Evolutionary conservation across 1,284 basidiomycete species (phyloP).

Genomic region (Fereydounia khargensis): DNA sequence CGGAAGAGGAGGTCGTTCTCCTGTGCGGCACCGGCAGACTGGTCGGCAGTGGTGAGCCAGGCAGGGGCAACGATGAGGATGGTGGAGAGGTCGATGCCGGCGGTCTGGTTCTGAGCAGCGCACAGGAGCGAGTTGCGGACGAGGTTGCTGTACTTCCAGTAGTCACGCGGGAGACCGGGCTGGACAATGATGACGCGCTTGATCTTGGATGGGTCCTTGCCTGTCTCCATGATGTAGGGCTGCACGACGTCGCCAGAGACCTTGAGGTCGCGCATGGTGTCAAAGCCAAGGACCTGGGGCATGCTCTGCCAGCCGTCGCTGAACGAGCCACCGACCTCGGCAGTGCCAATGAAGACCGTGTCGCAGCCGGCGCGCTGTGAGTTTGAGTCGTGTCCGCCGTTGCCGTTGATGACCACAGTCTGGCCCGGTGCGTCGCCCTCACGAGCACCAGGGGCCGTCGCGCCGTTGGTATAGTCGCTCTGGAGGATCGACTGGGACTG

Average conservation of each 20-base stretch:
- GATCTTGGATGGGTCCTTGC: slow-evolving; percentile 24
- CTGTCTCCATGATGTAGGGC: slow-evolving; percentile 35
- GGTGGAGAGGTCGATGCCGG: slow-evolving; percentile 33
- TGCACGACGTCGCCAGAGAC: slow-evolving; percentile 27
- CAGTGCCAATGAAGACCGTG: slow-evolving; percentile 47
- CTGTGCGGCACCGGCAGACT: slow-evolving; percentile 27
- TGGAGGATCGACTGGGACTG: slow-evolving; percentile 30
- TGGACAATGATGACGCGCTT: slow-evolving; percentile 43
- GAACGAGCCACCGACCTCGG: slow-evolving; percentile 36
- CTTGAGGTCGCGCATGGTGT: slow-evolving; percentile 36
- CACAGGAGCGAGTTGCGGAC: slow-evolving; percentile 42
- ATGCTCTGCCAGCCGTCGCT: slow-evolving; percentile 39
- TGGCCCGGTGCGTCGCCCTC: slow-evolving; percentile 37
- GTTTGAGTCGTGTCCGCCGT: slow-evolving; percentile 41
- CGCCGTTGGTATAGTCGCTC: slow-evolving; percentile 43
- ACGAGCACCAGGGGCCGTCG: slow-evolving; percentile 29
- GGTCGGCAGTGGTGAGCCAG: slow-evolving; percentile 33
- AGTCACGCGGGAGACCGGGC: slow-evolving; percentile 41
- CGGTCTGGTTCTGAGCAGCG: slow-evolving; percentile 28
- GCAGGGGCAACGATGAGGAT: slow-evolving; percentile 43
- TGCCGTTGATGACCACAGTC: slow-evolving; percentile 34
- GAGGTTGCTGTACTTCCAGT: slow-evolving; percentile 50
- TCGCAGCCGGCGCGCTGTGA: slow-evolving; percentile 36
- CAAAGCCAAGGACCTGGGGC: slow-evolving; percentile 49
- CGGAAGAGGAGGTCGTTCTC: slow-evolving; percentile 34